Evolutionary conservation across 176 grass and related monocot genomes (phyloP).

Genomic region (Triticum turgidum): DNA sequence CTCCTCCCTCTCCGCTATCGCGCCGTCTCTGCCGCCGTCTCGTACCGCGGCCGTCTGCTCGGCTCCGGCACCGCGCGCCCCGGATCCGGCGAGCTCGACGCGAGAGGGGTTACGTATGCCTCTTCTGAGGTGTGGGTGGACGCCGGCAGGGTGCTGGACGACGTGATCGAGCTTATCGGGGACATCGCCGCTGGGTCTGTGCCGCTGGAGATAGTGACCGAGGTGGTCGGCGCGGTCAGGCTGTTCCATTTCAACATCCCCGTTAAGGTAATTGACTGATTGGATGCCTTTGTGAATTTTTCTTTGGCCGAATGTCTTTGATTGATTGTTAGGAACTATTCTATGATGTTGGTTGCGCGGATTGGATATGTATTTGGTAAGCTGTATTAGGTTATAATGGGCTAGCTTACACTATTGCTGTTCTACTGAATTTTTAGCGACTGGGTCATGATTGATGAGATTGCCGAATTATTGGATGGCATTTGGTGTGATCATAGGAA

Average conservation of each 20-base stretch:
- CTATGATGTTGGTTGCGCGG: not conserved
- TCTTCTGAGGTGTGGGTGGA: constrained; percentile 49
- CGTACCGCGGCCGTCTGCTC: constrained; percentile 47
- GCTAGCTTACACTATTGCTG: not conserved
- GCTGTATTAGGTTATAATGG: not conserved
- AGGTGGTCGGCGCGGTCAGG: constrained; percentile 31
- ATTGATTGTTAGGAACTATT: not conserved
- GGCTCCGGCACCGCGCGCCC: constrained; percentile 28
- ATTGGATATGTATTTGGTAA: not conserved
- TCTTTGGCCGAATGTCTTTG: not conserved
- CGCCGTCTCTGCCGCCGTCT: constrained; percentile 40
- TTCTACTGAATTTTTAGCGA: not conserved
- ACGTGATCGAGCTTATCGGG: constrained; percentile 42
- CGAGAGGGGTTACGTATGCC: constrained; percentile 5
- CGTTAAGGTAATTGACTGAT: constrained; percentile 41
- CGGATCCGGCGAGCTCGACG: constrained; percentile 25
- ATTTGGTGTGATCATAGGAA: not conserved
- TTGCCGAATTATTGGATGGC: not conserved
- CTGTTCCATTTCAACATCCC: constrained; percentile 40
- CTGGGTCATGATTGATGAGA: not conserved
- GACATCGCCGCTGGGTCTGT: constrained; percentile 41
- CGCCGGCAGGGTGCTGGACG: constrained; percentile 39
- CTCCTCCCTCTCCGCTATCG: constrained; percentile 31
- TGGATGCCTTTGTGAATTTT: not conserved
- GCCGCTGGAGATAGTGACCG: constrained; percentile 50